Percentiles rank a stretch among this genome's conserved stretches.
Conservation (phyloP, 176 grass and related monocot species). For the Eragrostis curvula region DNA sequence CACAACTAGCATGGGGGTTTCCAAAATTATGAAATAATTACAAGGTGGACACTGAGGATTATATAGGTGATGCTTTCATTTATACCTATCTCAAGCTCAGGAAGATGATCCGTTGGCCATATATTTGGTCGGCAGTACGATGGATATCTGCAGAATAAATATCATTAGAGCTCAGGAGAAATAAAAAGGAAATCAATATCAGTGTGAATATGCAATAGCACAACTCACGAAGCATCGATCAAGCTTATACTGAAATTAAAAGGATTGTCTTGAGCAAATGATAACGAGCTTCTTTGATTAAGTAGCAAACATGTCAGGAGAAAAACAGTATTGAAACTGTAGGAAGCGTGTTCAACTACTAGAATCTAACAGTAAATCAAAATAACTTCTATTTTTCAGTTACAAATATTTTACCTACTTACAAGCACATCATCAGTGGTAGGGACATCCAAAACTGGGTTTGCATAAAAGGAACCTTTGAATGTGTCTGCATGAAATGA, state of each 20-base stretch:
- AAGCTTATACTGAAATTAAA: background rate
- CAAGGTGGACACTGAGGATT: background rate
- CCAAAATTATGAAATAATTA: background rate
- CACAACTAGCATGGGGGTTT: no score
- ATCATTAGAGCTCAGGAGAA: background rate
- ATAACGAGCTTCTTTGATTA: background rate
- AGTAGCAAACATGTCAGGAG: background rate
- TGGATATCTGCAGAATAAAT: conserved; percentile 72
- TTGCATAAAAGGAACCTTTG: conserved; percentile 97
- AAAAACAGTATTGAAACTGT: background rate
- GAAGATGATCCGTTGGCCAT: conserved; percentile 72
- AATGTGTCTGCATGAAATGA: conserved; percentile 70
- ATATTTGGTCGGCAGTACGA: conserved; percentile 89
- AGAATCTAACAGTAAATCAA: background rate
- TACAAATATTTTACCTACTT: conserved; percentile 51
- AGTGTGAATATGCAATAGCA: no score
- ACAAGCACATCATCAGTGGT: conserved; percentile 65
- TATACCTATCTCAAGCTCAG: conserved; percentile 81
- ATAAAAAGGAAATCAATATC: background rate
- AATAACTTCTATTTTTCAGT: background rate
- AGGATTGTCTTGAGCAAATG: background rate
- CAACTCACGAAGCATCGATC: background rate
- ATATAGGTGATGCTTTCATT: background rate
- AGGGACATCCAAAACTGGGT: conserved; percentile 83
- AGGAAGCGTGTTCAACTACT: background rate